These are phyloP conservation scores for Aspergillus niger DNA, from an alignment of 2,329 filamentous ascomycete genomes.

Conservation along the genomic window DNA sequence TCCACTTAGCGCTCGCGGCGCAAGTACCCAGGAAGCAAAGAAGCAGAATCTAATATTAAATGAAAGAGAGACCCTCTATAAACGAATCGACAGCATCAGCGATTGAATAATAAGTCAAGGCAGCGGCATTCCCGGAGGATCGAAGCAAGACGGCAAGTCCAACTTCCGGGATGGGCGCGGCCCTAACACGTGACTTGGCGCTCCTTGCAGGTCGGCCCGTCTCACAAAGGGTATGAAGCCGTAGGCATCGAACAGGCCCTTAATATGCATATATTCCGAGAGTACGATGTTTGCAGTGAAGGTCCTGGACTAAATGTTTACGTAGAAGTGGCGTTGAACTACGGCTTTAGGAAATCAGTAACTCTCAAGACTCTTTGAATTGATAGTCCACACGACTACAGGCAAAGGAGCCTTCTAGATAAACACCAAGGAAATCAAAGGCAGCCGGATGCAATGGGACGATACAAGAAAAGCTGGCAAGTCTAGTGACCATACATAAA, in stretches of 20 bases:
- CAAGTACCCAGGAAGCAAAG: background rate
- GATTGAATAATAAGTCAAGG: slow-evolving; percentile 6
- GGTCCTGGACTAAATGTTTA: no score
- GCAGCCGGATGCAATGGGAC: background rate
- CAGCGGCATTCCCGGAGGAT: slow-evolving; percentile 1
- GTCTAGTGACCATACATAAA: slow-evolving; percentile 30
- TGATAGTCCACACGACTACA: background rate
- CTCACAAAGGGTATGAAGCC: background rate
- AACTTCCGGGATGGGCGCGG: slow-evolving; percentile 7
- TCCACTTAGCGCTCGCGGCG: slow-evolving; percentile 16
- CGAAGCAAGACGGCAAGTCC: slow-evolving; percentile 3
- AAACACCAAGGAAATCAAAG: slow-evolving; percentile 16
- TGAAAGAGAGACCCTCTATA: slow-evolving; percentile 16
- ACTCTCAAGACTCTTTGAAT: background rate
- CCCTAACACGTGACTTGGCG: slow-evolving; percentile 15
- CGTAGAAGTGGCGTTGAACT: no score
- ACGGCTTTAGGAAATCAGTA: background rate
- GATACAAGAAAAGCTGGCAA: slow-evolving; percentile 30
- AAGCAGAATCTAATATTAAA: background rate
- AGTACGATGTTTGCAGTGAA: background rate
- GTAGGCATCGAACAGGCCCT: no score
- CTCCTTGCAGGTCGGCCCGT: slow-evolving; percentile 3
- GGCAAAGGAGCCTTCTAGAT: background rate
- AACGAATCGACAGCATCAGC: slow-evolving; percentile 18
- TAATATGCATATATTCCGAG: background rate